A percentile compares a stretch with the other conserved stretches of the same genome.
Evolutionary conservation across 2,329 filamentous ascomycete genomes (phyloP).

Genomic region (Ascochyta lentis): DNA sequence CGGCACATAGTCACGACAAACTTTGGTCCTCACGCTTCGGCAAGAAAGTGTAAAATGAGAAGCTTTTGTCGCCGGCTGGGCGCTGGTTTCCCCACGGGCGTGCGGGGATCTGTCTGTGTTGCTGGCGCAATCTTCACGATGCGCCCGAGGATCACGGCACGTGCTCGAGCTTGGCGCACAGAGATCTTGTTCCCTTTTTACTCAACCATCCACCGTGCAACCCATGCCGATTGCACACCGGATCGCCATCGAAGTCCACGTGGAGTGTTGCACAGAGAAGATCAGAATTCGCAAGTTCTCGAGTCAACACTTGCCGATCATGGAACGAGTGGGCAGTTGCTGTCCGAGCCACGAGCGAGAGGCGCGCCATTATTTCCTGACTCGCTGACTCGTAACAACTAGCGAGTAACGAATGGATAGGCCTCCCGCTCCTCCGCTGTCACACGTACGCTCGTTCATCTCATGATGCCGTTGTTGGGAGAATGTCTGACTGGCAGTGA

Average conservation of each 20-base stretch:
- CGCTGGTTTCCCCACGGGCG: conserved; percentile 1
- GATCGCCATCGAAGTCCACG: conserved; percentile 8
- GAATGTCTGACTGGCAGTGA: background rate
- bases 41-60: background rate
- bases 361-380: background rate
- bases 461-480: conserved; percentile 6
- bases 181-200: background rate
- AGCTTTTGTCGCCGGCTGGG: background rate
- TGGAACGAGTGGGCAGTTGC: background rate
- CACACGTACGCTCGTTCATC: background rate
- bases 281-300: background rate
- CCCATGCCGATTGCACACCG: background rate
- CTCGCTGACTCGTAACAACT: conserved; percentile 8
- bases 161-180: background rate
- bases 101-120: conserved; percentile 6
- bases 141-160: background rate
- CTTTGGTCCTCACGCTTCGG: background rate
- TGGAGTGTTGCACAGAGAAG: background rate
- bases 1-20: background rate
- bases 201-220: background rate
- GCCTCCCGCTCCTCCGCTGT: conserved; percentile 8
- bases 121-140: conserved; percentile 1
- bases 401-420: background rate
- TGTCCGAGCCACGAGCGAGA: background rate
- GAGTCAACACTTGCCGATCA: conserved; percentile 6